Evolutionary conservation across 768 basidiomycete species (phyloP), one percentile per base, ranked within the genome.

Genomic region (Mycena maculata): DNA sequence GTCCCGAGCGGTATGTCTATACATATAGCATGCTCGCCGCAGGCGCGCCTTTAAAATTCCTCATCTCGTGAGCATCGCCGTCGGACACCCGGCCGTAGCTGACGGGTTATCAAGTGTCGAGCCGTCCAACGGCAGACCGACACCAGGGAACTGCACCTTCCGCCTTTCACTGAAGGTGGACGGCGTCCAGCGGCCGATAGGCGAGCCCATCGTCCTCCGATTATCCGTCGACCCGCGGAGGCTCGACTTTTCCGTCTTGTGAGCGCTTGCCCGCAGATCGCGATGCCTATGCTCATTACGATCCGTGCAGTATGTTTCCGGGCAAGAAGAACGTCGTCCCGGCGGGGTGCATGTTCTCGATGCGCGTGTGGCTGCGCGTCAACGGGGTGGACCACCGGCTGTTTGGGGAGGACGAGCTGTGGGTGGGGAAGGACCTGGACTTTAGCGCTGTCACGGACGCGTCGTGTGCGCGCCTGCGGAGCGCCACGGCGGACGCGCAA

Each of bases 381-480:
- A 84, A 84, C 33, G 82, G 80, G n/a, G 76, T 87, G 39, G 87
- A 91, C 61, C 90, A 90, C 65, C 84, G 88, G 38, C 60, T 91
- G 47, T 91, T 92, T 70, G 83, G 84, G 38, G 87, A 88, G 22
- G 87, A 89, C 69, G 87, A 89, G 28, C 72, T 91, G 28, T 91
- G 89, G 88, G 77, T 91, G 15, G 90, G 87, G 20, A 87, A 81
- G 72, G 89, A 92, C 72, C 88, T 87, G 6, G 88, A 91, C 71
- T 91, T 92, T 73, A 75, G 78, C 47, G 78, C 84, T 2, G 85
- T 92, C 45, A 77, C 79, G 22, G 84, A 90, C 48, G 88, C 87
- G 12, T 85, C 86, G 2, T 87, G 88, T 71, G 86, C 88, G 42
- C 75, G 82, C 36, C 75, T 86, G 65, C 85, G 82, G 67, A 80